Evolutionary conservation across 192 early-diverging fungal species (phyloP).

Genomic region (Coemansia sp.): DNA sequence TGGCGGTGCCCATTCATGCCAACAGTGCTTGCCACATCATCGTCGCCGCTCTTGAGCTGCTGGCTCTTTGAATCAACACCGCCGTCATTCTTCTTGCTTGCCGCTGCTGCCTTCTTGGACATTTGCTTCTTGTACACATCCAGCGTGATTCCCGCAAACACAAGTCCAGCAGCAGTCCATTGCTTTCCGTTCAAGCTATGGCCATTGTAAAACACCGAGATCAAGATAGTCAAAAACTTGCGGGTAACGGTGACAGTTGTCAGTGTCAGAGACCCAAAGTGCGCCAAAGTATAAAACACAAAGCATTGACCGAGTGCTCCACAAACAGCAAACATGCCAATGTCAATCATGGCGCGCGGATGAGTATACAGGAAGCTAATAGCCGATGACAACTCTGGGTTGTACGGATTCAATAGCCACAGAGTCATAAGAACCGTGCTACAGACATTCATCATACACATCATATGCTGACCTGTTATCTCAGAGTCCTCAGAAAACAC

Average conservation of each 20-base stretch:
- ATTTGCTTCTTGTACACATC: slow-evolving; percentile 70
- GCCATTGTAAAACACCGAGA: slow-evolving; percentile 86
- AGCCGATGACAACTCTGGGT: slow-evolving; percentile 70
- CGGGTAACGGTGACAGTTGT: slow-evolving; percentile 96
- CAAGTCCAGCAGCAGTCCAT: slow-evolving; percentile 80
- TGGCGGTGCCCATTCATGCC: no score
- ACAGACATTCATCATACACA: slow-evolving; percentile 93
- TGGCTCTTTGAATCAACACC: background rate
- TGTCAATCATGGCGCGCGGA: slow-evolving; percentile 77
- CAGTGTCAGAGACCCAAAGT: slow-evolving; percentile 82
- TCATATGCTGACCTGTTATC: slow-evolving; percentile 90
- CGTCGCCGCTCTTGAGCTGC: background rate
- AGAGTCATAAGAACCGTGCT: slow-evolving; percentile 64
- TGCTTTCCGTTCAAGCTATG: slow-evolving; percentile 75
- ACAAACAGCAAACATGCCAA: slow-evolving; percentile 84
- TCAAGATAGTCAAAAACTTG: slow-evolving; percentile 92
- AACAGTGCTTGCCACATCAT: no score
- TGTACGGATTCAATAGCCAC: slow-evolving; percentile 78
- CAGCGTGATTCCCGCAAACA: slow-evolving; percentile 82
- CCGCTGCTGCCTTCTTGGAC: slow-evolving; percentile 27
- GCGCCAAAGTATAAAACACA: slow-evolving; percentile 91
- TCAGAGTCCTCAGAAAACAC: slow-evolving; percentile 72
- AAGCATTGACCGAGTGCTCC: slow-evolving; percentile 98
- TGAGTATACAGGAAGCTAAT: slow-evolving; percentile 69
- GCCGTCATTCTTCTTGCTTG: background rate